Base-by-base conservation (phyloP, 306 rosid genomes). In the Mimosa pudica region DNA sequence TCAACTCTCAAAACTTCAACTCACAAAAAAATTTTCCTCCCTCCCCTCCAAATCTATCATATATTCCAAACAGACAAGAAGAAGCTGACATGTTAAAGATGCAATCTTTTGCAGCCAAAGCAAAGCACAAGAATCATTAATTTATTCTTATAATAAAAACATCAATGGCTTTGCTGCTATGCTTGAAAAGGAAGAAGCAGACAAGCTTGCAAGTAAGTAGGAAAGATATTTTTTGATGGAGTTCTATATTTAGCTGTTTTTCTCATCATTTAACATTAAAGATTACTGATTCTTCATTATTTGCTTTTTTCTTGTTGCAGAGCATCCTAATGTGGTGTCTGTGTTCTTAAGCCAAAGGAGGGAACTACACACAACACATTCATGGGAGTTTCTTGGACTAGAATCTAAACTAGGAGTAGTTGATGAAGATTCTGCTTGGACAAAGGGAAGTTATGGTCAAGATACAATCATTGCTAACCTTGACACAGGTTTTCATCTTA, bases 141-240 rank as follows among this genome's bases (percentile, higher is more conserved):
- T 85, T 55, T 91, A 93, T 85, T 90, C 95, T 0, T 93, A 93
- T 61, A 91, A 73, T 32, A 84, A 77, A 69, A 55, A 84, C 18
- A 90, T 93, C 9, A 93, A 93, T 80, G 98, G 98, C 7, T 93
- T 93, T 66, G 98, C 98, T 32, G 98, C 97, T n/a, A n/a, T 75
- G 4, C 89, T 93, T 51, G 89, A 89, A 10, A 90, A 90, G 11
- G 81, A 85, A 62, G 88, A 91, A 62, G 97, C 89, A 1, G 60
- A 67, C 11, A 78, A 24, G 72, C 79, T 93, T 74, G 85, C 82
- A 69, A 88, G 98, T 91, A 46, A 1, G 49, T 48, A 63, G 84
- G 84, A 61, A 67, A 81, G 83, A 69, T 74, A 7, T 66, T 12
- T 11, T 11, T 67, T n/a, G 0, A n/a, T 45, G 41, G 11, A 38